Percentiles rank a stretch among this genome's conserved stretches.
Conservation (phyloP, 305 asterid genomes). For the Withania somnifera region DNA sequence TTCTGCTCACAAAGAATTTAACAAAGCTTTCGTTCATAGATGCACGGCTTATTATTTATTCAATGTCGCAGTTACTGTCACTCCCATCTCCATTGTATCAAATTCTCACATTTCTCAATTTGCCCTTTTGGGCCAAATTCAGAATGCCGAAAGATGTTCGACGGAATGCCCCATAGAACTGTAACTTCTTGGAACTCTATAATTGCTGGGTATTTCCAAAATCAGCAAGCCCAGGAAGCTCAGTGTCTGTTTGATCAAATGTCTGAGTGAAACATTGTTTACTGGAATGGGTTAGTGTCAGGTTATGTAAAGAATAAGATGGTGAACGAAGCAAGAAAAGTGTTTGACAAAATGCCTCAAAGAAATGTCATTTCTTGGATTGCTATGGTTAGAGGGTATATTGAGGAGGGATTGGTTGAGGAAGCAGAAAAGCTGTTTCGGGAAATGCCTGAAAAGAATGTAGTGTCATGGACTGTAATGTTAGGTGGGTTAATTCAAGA, state of each 20-base stretch:
- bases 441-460: constrained; percentile 15
- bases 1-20: too few relatives aligned
- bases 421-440: constrained; percentile 10
- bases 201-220: constrained; percentile 10
- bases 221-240: constrained; percentile 5
- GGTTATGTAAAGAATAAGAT: constrained; percentile 11
- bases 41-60: not conserved
- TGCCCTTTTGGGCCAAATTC: constrained; percentile 3
- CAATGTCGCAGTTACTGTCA: not conserved
- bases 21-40: too few relatives aligned
- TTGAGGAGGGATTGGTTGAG: constrained; percentile 8
- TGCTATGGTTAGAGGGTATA: constrained; percentile 13
- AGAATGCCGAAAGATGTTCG: constrained; percentile 13
- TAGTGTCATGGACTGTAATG: constrained; percentile 18
- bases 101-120: constrained; percentile 3
- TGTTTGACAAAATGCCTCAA: constrained; percentile 11
- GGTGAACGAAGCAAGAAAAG: constrained; percentile 12
- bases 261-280: constrained; percentile 10
- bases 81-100: not conserved
- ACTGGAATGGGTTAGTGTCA: constrained; percentile 14
- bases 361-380: constrained; percentile 14
- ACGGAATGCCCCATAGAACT: not conserved
- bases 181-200: constrained; percentile 13
- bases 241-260: constrained; percentile 6
- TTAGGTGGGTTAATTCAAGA: constrained; percentile 13